phyloP scores from a whole-genome alignment of 2,329 filamentous ascomycete species.

The Aplosporella prunicola region DNA sequence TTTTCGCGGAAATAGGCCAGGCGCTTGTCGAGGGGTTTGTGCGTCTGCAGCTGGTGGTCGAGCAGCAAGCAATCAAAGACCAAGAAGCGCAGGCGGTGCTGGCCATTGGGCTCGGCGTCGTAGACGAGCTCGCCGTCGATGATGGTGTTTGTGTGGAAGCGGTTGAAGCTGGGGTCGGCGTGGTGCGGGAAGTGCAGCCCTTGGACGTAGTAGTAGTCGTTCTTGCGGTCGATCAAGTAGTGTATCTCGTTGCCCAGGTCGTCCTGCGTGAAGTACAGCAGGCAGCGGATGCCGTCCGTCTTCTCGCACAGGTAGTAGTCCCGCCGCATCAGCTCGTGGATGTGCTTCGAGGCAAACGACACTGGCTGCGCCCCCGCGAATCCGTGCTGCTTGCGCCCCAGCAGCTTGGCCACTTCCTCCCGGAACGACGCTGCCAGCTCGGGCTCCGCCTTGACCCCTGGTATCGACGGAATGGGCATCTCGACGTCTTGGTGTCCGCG shows the following conservation, averaged over 20 bases:
- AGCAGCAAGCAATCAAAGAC: conserved; percentile 90
- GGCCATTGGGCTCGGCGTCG: conserved; percentile 55
- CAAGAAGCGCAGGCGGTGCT: conserved; percentile 64
- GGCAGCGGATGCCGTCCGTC: conserved; percentile 88
- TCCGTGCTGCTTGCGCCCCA: conserved; percentile 55
- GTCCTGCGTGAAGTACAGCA: conserved; percentile 77
- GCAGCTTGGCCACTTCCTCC: conserved; percentile 61
- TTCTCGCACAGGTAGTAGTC: conserved; percentile 99
- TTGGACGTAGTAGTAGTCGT: conserved; percentile 85
- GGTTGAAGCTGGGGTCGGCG: conserved; percentile 45
- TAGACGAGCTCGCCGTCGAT: conserved; percentile 90
- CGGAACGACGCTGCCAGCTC: conserved; percentile 45
- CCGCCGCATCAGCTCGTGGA: conserved; percentile 68
- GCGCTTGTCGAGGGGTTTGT: conserved; percentile 76
- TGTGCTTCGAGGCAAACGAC: conserved; percentile 73
- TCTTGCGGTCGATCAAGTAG: conserved; percentile 94
- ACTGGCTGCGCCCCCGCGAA: conserved; percentile 95
- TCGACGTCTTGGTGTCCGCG: background rate
- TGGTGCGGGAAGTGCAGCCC: conserved; percentile 72
- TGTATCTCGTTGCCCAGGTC: conserved; percentile 56
- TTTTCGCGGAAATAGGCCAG: conserved; percentile 75
- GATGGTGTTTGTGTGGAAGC: conserved; percentile 71
- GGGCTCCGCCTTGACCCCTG: conserved; percentile 7
- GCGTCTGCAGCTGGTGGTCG: conserved; percentile 65
- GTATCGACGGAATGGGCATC: conserved; percentile 11